phyloP scores from a whole-genome alignment of 225 moss, liverwort and hornwort genomes.

The Pseudoscleropodium purum region DNA sequence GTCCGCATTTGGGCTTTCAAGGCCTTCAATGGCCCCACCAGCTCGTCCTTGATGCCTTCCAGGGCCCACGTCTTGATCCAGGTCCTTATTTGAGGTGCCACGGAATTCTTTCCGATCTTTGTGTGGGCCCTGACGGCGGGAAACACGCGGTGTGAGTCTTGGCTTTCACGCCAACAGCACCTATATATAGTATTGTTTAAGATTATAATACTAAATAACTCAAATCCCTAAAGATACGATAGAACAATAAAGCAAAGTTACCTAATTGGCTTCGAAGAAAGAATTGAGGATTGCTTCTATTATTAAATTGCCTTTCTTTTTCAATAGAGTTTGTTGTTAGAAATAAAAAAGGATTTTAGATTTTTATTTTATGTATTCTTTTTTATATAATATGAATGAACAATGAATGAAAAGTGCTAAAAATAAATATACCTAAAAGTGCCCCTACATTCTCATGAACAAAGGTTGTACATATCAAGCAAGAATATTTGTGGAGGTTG shows the following conservation, averaged over 20 bases:
- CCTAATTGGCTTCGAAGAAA: background rate
- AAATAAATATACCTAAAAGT: accelerated
- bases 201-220: background rate
- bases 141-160: background rate
- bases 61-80: background rate
- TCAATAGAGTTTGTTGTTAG: accelerated
- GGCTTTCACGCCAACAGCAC: background rate
- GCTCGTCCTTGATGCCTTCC: background rate
- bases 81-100: background rate
- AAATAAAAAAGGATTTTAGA: no score
- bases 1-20: background rate
- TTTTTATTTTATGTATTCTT: no score
- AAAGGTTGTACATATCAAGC: no score
- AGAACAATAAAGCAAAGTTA: background rate
- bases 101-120: background rate
- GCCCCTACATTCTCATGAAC: accelerated
- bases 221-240: background rate
- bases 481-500: background rate
- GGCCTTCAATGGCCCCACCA: background rate
- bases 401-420: background rate
- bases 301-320: no score
- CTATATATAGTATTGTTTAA: background rate
- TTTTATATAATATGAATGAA: background rate
- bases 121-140: background rate
- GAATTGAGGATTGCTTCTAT: background rate